These are phyloP conservation scores for Fusarium foetens DNA, from an alignment of 2,329 filamentous ascomycete genomes.

Conservation along the genomic window DNA sequence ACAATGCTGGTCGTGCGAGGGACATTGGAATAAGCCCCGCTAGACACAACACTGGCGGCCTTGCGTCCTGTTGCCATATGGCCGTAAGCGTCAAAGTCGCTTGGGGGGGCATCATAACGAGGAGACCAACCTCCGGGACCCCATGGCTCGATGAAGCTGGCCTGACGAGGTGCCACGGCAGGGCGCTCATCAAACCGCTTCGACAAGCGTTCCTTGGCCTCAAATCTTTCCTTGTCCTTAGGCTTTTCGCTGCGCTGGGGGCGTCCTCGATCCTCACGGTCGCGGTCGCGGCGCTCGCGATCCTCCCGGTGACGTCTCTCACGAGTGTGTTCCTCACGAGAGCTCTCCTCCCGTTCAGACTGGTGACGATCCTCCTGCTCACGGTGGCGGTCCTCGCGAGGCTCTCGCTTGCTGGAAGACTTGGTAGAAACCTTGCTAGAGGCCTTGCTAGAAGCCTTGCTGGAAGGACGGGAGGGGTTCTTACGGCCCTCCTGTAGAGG, in stretches of 20 bases:
- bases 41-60: conserved; percentile 40
- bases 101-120: conserved; percentile 39
- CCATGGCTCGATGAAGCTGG: conserved; percentile 51
- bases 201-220: conserved; percentile 50
- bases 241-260: conserved; percentile 40
- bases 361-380: conserved; percentile 38
- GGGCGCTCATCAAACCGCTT: conserved; percentile 52
- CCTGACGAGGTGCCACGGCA: conserved; percentile 39
- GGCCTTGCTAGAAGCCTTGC: conserved; percentile 47
- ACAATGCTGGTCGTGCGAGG: conserved; percentile 47
- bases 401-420: conserved; percentile 39
- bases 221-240: conserved; percentile 45
- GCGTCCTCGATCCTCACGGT: conserved; percentile 41
- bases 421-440: conserved; percentile 43
- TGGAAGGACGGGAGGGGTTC: conserved; percentile 43
- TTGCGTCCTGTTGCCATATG: conserved; percentile 44
- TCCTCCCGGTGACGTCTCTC: conserved; percentile 39
- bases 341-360: conserved; percentile 37
- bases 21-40: conserved; percentile 43
- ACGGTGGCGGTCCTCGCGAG: conserved; percentile 40
- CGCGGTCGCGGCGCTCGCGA: conserved; percentile 40
- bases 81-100: conserved; percentile 44
- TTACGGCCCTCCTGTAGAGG: conserved; percentile 44
- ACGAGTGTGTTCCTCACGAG: conserved; percentile 35
- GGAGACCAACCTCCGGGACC: conserved; percentile 47